Evolutionary conservation across 768 basidiomycete genomes (phyloP).

Genomic region (Austroboletus eburneus): DNA sequence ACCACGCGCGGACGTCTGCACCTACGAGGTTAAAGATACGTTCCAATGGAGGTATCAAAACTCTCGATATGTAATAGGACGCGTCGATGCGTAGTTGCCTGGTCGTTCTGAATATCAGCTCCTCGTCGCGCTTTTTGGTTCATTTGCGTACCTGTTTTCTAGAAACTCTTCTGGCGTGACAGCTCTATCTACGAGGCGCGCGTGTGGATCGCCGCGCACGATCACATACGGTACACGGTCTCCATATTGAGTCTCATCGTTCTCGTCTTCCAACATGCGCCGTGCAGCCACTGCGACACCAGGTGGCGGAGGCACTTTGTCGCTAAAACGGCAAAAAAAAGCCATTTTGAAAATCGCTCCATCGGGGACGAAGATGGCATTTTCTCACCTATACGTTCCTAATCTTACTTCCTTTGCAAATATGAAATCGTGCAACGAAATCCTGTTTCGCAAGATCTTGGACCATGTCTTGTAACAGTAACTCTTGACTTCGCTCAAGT

Average conservation of each 20-base stretch:
- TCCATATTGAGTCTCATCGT: conserved; percentile 85
- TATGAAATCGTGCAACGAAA: conserved; percentile 88
- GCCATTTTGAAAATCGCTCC: not conserved
- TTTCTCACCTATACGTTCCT: conserved; percentile 81
- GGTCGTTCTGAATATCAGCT: not conserved
- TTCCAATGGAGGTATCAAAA: conserved; percentile 86
- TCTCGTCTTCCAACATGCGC: conserved; percentile 66
- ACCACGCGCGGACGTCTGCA: conserved; percentile 85
- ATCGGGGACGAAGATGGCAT: not conserved
- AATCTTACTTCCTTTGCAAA: conserved; percentile 92
- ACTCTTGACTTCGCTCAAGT: conserved; percentile 84
- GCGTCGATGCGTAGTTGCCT: conserved; percentile 80
- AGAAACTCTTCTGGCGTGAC: conserved; percentile 69
- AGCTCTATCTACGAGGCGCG: conserved; percentile 71
- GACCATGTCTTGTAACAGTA: conserved; percentile 85
- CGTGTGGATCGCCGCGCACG: conserved; percentile 54
- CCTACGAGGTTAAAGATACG: conserved; percentile 90
- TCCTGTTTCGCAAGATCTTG: conserved; percentile 75
- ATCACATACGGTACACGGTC: conserved; percentile 94
- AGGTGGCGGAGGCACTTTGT: conserved; percentile 83
- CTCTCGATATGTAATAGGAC: conserved; percentile 79
- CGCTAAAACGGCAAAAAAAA: conserved; percentile 47
- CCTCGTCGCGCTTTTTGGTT: not conserved
- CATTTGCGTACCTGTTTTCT: conserved; percentile 47
- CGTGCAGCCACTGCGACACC: conserved; percentile 84